Conservation (phyloP, 768 basidiomycete species). For the Suillus bovinus region DNA sequence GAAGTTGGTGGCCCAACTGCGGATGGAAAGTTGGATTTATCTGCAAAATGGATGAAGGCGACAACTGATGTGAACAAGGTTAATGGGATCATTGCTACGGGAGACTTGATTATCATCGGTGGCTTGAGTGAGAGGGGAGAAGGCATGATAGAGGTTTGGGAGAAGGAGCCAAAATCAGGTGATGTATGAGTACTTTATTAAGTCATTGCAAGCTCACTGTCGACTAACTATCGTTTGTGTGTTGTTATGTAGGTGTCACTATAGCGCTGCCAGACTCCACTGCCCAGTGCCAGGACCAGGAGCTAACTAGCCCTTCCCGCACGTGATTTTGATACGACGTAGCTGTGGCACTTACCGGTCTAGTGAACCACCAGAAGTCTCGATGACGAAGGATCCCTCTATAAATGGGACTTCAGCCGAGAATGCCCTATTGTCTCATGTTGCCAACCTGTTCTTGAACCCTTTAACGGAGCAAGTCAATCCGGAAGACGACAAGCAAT, state of each 20-base stretch:
- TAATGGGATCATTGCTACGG: constrained; percentile 56
- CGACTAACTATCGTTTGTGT: neutral
- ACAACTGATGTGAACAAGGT: constrained; percentile 55
- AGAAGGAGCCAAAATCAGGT: constrained; percentile 9
- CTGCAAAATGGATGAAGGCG: constrained; percentile 48
- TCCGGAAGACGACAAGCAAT: neutral
- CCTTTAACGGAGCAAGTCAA: neutral
- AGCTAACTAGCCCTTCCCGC: neutral
- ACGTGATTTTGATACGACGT: too few species aligned
- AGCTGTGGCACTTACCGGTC: too few species aligned
- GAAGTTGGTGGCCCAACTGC: constrained; percentile 41
- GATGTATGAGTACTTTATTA: neutral
- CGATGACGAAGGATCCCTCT: neutral
- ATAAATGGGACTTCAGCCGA: neutral
- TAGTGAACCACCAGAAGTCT: neutral
- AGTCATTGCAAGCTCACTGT: neutral
- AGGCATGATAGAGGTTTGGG: constrained; percentile 68
- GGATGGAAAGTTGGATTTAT: constrained; percentile 40
- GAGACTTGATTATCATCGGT: constrained; percentile 54
- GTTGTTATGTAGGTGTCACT: neutral
- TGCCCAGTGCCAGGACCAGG: neutral
- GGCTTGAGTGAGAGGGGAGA: constrained; percentile 58
- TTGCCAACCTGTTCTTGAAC: neutral
- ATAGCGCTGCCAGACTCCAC: neutral
- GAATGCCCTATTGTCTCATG: neutral